A percentile compares a stretch with the other conserved stretches of the same genome.
phyloP scores from a whole-genome alignment of 2,329 filamentous ascomycete genomes.

The Alternaria triticina region DNA sequence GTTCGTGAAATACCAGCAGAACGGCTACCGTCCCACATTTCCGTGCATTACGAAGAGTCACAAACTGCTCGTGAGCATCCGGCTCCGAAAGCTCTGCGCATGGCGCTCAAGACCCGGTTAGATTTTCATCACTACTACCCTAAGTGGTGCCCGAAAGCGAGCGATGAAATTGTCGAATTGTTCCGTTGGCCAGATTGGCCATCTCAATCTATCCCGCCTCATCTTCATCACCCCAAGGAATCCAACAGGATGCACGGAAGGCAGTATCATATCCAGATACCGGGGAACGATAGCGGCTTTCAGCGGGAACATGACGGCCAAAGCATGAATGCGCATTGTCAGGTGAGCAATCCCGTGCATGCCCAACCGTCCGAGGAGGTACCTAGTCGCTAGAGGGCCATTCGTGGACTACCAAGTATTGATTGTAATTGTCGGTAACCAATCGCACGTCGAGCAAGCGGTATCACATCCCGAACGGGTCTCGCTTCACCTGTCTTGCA shows the following conservation, averaged over 20 bases:
- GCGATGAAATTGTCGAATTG: neutral
- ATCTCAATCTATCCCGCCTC: slow-evolving; percentile 4
- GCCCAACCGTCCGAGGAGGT: slow-evolving; percentile 23
- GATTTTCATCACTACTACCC: slow-evolving; percentile 5
- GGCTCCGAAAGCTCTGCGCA: slow-evolving; percentile 18
- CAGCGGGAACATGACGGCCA: slow-evolving; percentile 7
- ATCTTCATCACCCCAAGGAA: neutral
- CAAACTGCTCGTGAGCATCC: slow-evolving; percentile 23
- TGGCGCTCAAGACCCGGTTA: slow-evolving; percentile 15
- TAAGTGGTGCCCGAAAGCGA: slow-evolving; percentile 6
- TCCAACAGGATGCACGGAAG: slow-evolving; percentile 17
- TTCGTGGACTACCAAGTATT: slow-evolving; percentile 48
- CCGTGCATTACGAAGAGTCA: slow-evolving; percentile 15
- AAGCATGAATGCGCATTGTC: slow-evolving; percentile 38
- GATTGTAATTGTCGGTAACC: slow-evolving; percentile 43
- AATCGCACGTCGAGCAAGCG: slow-evolving; percentile 27
- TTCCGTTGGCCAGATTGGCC: neutral
- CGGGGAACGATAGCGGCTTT: slow-evolving; percentile 20
- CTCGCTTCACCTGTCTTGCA: slow-evolving; percentile 22
- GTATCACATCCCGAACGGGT: slow-evolving; percentile 23
- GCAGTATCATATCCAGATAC: slow-evolving; percentile 23
- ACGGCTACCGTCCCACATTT: slow-evolving; percentile 25
- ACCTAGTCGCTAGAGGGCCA: slow-evolving; percentile 38
- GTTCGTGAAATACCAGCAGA: slow-evolving; percentile 17
- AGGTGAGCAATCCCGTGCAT: slow-evolving; percentile 37